Percentiles rank a stretch among this genome's conserved stretches.
phyloP scores from a whole-genome alignment of 1,284 basidiomycete species.

The Phaffia rhodozyma region DNA sequence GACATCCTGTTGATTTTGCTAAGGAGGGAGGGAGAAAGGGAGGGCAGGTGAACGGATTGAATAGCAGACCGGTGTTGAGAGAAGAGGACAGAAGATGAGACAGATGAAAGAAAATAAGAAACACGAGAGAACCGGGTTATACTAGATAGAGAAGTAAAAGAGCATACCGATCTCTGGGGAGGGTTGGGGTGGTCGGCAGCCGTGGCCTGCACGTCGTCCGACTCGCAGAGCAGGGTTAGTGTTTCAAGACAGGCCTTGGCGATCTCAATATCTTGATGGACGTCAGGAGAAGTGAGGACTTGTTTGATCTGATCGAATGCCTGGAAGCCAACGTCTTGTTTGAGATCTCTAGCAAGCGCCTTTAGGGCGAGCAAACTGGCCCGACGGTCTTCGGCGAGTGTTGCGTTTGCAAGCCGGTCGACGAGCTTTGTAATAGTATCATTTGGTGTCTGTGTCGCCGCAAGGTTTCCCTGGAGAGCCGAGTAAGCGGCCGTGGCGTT shows the following conservation, averaged over 20 bases:
- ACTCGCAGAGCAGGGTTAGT: conserved; percentile 59
- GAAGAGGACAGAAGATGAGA: not conserved
- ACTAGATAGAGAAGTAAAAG: not conserved
- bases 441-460: conserved; percentile 55
- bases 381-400: conserved; percentile 75
- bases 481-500: conserved; percentile 33
- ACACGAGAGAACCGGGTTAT: not conserved
- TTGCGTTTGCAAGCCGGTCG: conserved; percentile 61
- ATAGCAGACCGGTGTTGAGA: not conserved
- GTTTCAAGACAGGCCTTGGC: conserved; percentile 85
- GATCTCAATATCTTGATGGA: conserved; percentile 75
- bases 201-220: conserved; percentile 26
- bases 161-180: not conserved
- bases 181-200: not conserved
- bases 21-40: conserved; percentile 15
- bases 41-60: not conserved
- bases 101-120: not conserved
- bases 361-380: conserved; percentile 87
- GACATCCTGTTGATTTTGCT: conserved; percentile 38
- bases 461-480: conserved; percentile 33
- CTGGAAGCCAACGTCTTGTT: conserved; percentile 62
- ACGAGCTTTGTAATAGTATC: conserved; percentile 79
- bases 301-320: conserved; percentile 59
- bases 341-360: conserved; percentile 81
- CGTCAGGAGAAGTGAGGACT: conserved; percentile 70